These are phyloP conservation scores for Termitomyces sp. DNA, from an alignment of 1,284 basidiomycete genomes.

Conservation along the genomic window DNA sequence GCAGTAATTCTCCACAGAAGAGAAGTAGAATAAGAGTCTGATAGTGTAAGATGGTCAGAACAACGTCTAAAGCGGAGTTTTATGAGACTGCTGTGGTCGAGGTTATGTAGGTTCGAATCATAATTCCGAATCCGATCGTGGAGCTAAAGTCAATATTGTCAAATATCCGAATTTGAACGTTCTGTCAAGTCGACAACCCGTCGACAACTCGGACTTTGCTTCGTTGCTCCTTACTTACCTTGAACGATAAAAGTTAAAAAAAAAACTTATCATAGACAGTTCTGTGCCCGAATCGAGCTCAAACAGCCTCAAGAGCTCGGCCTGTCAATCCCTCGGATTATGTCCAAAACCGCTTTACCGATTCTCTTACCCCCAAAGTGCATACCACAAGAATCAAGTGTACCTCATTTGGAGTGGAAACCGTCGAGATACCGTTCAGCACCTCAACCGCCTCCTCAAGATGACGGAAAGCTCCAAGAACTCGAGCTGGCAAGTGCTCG, in stretches of 20 bases:
- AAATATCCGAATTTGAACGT: not conserved
- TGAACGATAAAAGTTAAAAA: not conserved
- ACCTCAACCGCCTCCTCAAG: constrained; percentile 70
- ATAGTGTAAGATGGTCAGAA: not conserved
- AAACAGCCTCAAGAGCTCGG: not conserved
- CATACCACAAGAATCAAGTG: constrained; percentile 27
- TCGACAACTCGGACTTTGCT: not conserved
- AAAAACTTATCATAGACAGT: not conserved
- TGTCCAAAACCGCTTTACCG: constrained; percentile 24
- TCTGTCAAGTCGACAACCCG: not conserved
- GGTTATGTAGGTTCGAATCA: too few species aligned
- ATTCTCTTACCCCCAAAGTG: constrained; percentile 39
- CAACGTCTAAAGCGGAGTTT: not conserved
- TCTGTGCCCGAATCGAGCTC: not conserved
- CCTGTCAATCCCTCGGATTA: not conserved
- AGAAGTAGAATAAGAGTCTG: not conserved
- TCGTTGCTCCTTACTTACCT: not conserved
- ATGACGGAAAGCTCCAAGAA: constrained; percentile 69
- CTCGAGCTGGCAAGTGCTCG: constrained; percentile 71
- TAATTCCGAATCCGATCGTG: not conserved
- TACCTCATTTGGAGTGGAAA: constrained; percentile 47
- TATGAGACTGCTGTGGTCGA: too few species aligned
- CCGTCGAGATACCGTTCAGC: constrained; percentile 43
- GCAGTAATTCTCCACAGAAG: not conserved
- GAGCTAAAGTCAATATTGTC: not conserved